phyloP scores from a whole-genome alignment of 179 eudicot genomes.

The Amaranthus tricolor region DNA sequence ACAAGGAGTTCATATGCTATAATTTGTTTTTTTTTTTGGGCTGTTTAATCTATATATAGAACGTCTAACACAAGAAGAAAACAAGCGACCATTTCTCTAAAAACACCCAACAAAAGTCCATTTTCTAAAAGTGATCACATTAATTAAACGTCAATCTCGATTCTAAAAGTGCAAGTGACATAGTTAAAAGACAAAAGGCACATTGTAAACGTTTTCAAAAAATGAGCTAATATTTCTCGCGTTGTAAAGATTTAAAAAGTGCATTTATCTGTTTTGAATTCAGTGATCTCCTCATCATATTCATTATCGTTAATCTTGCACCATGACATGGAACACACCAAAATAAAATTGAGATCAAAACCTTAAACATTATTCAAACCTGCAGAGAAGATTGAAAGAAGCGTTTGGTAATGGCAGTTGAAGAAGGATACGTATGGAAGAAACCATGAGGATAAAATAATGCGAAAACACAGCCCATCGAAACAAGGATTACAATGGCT shows the following conservation, averaged over 20 bases:
- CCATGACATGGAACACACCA: background rate
- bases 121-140: background rate
- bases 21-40: no score
- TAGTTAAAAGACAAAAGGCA: no score
- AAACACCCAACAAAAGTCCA: background rate
- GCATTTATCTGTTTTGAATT: no score
- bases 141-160: background rate
- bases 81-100: background rate
- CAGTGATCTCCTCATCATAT: no score
- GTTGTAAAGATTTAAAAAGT: no score
- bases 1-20: no score
- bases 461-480: slow-evolving; percentile 67
- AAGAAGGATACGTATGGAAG: slow-evolving; percentile 34
- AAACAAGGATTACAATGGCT: slow-evolving; percentile 62
- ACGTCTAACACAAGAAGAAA: background rate
- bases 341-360: background rate
- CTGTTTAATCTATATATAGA: no score
- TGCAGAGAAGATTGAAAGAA: slow-evolving; percentile 36
- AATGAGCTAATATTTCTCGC: no score
- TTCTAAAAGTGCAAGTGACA: background rate
- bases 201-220: no score
- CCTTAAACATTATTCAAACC: slow-evolving; percentile 19
- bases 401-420: slow-evolving; percentile 10
- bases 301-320: background rate
- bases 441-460: slow-evolving; percentile 69